A percentile compares a stretch with the other conserved stretches of the same genome.
Conservation (phyloP, 306 rosid genomes). For the Sindora glabra region DNA sequence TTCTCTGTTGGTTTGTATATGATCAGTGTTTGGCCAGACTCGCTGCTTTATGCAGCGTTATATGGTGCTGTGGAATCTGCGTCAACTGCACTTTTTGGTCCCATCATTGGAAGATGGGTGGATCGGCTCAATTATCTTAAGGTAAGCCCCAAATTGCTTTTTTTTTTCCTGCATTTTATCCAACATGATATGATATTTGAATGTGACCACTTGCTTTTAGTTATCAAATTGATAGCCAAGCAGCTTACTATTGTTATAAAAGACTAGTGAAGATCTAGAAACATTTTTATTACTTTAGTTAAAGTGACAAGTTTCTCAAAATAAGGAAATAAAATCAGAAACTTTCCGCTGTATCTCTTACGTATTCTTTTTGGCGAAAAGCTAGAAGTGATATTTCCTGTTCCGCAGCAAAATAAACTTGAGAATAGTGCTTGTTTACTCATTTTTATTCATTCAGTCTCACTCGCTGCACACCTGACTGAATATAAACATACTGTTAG, state of each 20-base stretch:
- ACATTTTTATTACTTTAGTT: background rate
- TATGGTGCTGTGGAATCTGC: constrained; percentile 89
- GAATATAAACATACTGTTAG: too few species aligned
- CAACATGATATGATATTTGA: background rate
- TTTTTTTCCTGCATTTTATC: background rate
- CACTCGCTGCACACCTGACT: too few species aligned
- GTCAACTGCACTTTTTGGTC: constrained; percentile 69
- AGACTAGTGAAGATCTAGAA: background rate
- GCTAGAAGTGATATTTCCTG: too few species aligned
- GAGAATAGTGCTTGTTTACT: too few species aligned
- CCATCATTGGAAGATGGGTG: constrained; percentile 67
- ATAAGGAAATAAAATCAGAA: background rate
- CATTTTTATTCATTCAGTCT: too few species aligned
- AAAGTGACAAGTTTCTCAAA: background rate
- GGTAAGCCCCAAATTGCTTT: constrained; percentile 38
- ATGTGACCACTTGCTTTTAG: background rate
- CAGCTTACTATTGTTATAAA: too few species aligned
- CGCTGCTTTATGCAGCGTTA: constrained; percentile 68
- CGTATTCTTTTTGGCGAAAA: too few species aligned
- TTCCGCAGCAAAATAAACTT: too few species aligned
- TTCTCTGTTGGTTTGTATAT: constrained; percentile 88
- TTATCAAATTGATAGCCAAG: background rate
- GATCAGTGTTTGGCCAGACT: constrained; percentile 88
- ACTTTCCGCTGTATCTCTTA: background rate
- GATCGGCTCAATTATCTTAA: constrained; percentile 54